Percentiles rank a stretch among this genome's conserved stretches.
Conservation (phyloP, 257 asterid genomes). For the Solanum chilense region DNA sequence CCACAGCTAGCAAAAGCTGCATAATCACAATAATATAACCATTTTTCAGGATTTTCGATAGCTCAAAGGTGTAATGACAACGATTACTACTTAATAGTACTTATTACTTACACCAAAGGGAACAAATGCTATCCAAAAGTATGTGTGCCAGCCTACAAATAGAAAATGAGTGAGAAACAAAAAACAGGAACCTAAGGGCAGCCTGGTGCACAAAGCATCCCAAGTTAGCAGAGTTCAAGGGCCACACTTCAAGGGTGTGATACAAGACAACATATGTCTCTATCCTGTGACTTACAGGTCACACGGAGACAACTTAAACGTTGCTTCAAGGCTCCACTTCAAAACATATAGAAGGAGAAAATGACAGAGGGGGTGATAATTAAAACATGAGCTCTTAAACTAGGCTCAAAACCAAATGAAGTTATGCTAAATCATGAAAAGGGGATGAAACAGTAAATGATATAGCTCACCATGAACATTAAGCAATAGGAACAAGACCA, state of each 20-base stretch:
- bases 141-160: conserved; percentile 64
- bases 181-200: neutral
- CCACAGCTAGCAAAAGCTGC: conserved; percentile 58
- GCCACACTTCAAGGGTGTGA: neutral
- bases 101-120: conserved; percentile 43
- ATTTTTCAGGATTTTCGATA: neutral
- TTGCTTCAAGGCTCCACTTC: neutral
- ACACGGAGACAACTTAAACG: neutral
- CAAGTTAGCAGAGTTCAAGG: neutral
- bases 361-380: neutral
- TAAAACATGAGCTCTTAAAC: neutral
- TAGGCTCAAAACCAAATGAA: neutral
- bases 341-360: neutral
- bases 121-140: conserved; percentile 61
- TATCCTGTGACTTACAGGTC: neutral
- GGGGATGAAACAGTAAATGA: neutral
- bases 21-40: neutral
- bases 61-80: neutral
- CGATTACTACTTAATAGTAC: neutral
- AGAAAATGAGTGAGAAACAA: neutral
- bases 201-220: neutral
- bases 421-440: neutral
- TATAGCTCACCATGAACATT: conserved; percentile 44
- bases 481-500: conserved; percentile 50
- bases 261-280: neutral